Evolutionary conservation across 106 monocot species (phyloP).

Genomic region (Gastrodia elata): DNA sequence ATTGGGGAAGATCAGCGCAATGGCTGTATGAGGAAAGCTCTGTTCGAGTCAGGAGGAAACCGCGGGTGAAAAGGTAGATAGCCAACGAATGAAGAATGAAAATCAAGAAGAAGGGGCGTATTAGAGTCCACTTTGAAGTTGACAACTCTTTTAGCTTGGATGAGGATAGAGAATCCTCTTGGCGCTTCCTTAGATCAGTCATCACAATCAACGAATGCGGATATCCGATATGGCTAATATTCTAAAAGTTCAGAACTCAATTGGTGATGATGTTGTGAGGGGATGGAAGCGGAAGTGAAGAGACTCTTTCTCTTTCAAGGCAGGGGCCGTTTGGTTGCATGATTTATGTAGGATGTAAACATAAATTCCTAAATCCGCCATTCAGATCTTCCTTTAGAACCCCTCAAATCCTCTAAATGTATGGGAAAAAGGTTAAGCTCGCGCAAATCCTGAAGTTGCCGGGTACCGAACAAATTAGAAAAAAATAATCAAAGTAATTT

Average conservation of each 20-base stretch:
- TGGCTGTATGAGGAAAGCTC: conserved; percentile 69
- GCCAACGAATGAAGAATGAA: conserved; percentile 49
- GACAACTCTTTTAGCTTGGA: background rate
- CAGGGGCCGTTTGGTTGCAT: no score
- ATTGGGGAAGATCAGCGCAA: conserved; percentile 41
- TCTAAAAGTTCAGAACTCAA: background rate
- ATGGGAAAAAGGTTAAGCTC: no score
- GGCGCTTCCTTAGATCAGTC: background rate
- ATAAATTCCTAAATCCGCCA: no score
- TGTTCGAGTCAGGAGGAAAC: conserved; percentile 92
- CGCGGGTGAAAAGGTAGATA: conserved; percentile 82
- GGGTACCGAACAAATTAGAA: no score
- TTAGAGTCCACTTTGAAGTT: conserved; percentile 1
- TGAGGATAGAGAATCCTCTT: background rate
- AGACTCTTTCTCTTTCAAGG: no score
- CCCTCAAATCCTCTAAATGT: no score
- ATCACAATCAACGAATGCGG: background rate
- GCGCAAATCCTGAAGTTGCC: no score
- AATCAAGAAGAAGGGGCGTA: conserved; percentile 45
- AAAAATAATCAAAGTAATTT: no score
- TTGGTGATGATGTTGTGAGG: background rate
- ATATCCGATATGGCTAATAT: background rate
- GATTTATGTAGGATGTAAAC: no score
- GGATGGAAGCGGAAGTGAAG: background rate
- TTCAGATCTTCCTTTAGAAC: no score